These are phyloP conservation scores for Cicer judaicum DNA, from an alignment of 306 rosid genomes.

Conservation along the genomic window DNA sequence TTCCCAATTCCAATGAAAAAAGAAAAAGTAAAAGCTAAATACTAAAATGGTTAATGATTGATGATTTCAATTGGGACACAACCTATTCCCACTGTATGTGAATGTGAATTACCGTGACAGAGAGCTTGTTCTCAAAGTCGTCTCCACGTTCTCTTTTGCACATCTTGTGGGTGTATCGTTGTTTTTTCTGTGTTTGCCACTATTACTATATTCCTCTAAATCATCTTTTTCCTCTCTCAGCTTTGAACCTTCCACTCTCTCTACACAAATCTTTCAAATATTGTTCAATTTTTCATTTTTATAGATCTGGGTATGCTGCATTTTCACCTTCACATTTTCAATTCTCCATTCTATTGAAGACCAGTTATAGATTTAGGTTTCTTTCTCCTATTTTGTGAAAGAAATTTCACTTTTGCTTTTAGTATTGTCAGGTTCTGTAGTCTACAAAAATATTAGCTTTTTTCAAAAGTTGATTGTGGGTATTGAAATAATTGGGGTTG, in stretches of 20 bases:
- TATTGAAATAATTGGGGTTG: conserved; percentile 39
- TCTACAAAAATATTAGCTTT: conserved; percentile 38
- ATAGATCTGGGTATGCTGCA: conserved; percentile 21
- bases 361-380: neutral
- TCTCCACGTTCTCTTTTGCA: conserved; percentile 19
- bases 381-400: conserved; percentile 26
- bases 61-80: neutral
- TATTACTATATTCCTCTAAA: neutral
- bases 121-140: neutral
- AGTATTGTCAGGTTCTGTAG: conserved; percentile 26
- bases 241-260: neutral
- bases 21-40: neutral
- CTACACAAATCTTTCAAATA: neutral
- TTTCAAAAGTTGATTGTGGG: conserved; percentile 36
- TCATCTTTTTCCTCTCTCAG: neutral
- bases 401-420: conserved; percentile 34
- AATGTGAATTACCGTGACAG: neutral
- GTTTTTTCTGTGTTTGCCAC: neutral
- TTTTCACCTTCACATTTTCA: neutral
- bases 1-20: neutral
- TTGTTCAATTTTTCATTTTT: neutral
- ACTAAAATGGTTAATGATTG: neutral
- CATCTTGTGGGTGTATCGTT: neutral
- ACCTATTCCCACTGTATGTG: conserved; percentile 3
- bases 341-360: neutral